Base-by-base conservation (phyloP, 345 rosid genomes). In the Pseudoturritis turrita region DNA sequence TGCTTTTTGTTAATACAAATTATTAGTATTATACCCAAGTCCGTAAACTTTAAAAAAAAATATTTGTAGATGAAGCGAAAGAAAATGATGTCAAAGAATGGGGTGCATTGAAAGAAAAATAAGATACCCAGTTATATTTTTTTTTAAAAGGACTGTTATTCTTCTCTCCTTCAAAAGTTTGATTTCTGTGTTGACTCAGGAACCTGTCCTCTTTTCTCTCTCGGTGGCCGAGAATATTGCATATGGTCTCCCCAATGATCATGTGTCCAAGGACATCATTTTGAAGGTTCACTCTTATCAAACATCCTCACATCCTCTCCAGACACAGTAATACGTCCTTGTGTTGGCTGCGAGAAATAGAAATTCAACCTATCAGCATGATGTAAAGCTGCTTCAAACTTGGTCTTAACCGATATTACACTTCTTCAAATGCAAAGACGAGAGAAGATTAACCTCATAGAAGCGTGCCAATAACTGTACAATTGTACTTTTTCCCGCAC, bases 171-270 rank as follows among this genome's bases (percentile, higher is more conserved):
- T 58, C 9, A 26, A 61, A 19, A 8, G 47, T 71, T 45, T 10
- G 8, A 59, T 56, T 52, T 68, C 5, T 72, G 19, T 49, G 23
- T n/a, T 52, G 65, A 25, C 78, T 53, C 83, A 88, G 98, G 98
- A 94, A 79, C 98, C 97, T 23, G 91, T 89, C 65, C 98, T 94
- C 62, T 94, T 94, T 68, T 89, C 97, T 14, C 82, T 85, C 33
- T 89, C 98, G 25, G 91, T 94, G 66, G 98, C 95, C 52, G 98
- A 90, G 80, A 94, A 94, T 72, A 90, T 94, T 70, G 98, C 97
- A 28, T 94, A 94, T 78, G 98, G 98, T 68, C 97, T 89, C 74
- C 98, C 98, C 4, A 95, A 94, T 79, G 91, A 84, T 57, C 60
- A 84, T 22, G 96, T 94, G 54, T 94, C 96, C 58, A 89, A 90